Percentiles rank a stretch among this genome's conserved stretches.
Conservation (phyloP, 257 asterid genomes). For the Voacanga thouarsii region DNA sequence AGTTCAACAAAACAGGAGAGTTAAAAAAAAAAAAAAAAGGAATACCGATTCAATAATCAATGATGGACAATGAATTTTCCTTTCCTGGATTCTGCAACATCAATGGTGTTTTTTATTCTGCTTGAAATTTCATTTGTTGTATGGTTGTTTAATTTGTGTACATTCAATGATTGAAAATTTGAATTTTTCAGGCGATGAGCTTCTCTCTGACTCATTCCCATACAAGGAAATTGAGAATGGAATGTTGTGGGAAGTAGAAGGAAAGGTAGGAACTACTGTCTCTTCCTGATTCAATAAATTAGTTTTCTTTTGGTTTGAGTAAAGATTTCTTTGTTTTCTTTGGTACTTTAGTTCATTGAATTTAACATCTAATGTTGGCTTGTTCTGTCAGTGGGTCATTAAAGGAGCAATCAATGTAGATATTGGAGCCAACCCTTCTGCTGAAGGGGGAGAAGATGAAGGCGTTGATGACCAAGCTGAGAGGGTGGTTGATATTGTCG, state of each 20-base stretch:
- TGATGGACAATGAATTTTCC: no score
- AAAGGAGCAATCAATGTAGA: slow-evolving; percentile 54
- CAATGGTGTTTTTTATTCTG: not conserved
- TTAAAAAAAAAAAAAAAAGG: no score
- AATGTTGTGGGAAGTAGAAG: slow-evolving; percentile 62
- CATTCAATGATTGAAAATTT: not conserved
- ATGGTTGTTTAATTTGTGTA: not conserved
- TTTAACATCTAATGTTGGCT: not conserved
- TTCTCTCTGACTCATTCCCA: slow-evolving; percentile 59
- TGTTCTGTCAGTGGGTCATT: slow-evolving; percentile 50
- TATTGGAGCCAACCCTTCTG: slow-evolving; percentile 72
- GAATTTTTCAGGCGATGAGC: slow-evolving; percentile 54
- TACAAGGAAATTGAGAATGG: slow-evolving; percentile 54
- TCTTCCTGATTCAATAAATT: not conserved
- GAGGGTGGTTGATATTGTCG: slow-evolving; percentile 61
- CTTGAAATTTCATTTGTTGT: not conserved
- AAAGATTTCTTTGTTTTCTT: not conserved
- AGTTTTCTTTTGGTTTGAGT: not conserved
- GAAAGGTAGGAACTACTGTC: slow-evolving; percentile 33
- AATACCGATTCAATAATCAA: not conserved
- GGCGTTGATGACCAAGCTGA: slow-evolving; percentile 55
- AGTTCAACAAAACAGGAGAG: not conserved
- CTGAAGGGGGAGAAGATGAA: slow-evolving; percentile 67
- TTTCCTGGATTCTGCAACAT: not conserved
- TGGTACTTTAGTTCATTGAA: not conserved